Conservation (phyloP, 2,329 filamentous ascomycete species). For the Aspergillus novofumigatus region DNA sequence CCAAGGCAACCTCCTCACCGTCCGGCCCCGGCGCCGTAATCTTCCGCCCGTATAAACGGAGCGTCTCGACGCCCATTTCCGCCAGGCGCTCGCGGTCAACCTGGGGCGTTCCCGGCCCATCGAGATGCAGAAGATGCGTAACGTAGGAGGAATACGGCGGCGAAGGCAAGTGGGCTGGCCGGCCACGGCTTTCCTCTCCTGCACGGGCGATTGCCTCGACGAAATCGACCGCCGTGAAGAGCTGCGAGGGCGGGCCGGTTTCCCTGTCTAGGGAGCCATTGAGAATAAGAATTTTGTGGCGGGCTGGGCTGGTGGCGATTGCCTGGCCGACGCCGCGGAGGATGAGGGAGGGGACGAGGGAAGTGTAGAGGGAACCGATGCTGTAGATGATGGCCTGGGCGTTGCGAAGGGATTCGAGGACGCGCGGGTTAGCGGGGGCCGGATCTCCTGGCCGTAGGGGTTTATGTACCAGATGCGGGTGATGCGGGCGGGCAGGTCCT, state of each 20-base stretch:
- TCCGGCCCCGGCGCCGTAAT: conserved; percentile 32
- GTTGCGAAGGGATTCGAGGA: conserved; percentile 62
- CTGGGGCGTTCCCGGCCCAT: conserved; percentile 63
- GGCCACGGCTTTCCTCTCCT: conserved; percentile 62
- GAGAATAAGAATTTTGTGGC: conserved; percentile 75
- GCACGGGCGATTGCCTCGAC: conserved; percentile 74
- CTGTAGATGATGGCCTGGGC: conserved; percentile 77
- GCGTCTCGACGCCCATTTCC: conserved; percentile 68
- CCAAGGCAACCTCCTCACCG: conserved; percentile 47
- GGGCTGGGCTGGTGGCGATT: conserved; percentile 48
- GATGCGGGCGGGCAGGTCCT: conserved; percentile 75
- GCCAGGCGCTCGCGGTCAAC: conserved; percentile 65
- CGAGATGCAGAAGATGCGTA: conserved; percentile 77
- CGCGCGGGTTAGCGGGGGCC: conserved; percentile 78
- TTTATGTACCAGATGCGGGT: conserved; percentile 94
- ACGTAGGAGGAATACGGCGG: conserved; percentile 65
- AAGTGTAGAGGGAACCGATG: conserved; percentile 92
- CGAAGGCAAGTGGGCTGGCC: conserved; percentile 17
- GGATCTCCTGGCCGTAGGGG: conserved; percentile 94
- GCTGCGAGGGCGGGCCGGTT: conserved; percentile 64
- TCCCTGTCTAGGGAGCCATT: conserved; percentile 84
- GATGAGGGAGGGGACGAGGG: conserved; percentile 76
- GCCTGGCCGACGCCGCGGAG: conserved; percentile 70
- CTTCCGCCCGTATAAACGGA: conserved; percentile 70
- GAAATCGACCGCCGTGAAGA: conserved; percentile 76